Evolutionary conservation across 2,329 filamentous ascomycete species (phyloP).

Genomic region (Alternaria brassicae): DNA sequence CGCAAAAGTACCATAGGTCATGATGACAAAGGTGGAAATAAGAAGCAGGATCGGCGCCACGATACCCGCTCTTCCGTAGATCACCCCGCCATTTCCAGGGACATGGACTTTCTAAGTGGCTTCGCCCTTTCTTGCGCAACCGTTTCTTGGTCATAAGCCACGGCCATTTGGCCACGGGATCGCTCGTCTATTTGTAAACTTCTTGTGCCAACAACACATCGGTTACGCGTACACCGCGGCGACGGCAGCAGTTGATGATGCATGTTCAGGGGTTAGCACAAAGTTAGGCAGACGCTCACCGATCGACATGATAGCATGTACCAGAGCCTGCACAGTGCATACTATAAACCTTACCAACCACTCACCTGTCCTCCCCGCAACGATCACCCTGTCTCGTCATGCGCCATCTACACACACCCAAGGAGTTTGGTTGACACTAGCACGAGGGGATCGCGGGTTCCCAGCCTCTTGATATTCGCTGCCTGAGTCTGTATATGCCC

Average conservation of each 20-base stretch:
- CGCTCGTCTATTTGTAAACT: neutral
- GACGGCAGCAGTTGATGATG: neutral
- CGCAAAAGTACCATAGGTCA: neutral
- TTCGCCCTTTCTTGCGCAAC: neutral
- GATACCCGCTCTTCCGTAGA: constrained; percentile 7
- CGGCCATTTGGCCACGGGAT: neutral
- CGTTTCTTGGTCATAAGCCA: neutral
- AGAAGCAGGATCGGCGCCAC: constrained; percentile 22
- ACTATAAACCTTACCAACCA: constrained; percentile 8
- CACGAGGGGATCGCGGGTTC: neutral
- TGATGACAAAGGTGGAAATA: constrained; percentile 12
- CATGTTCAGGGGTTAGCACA: neutral
- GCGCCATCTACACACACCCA: constrained; percentile 7
- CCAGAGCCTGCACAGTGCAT: constrained; percentile 8
- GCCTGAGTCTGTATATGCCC: neutral
- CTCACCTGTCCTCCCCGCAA: neutral
- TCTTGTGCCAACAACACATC: neutral
- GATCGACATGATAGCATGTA: constrained; percentile 15
- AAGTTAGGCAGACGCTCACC: constrained; percentile 1
- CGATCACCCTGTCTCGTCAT: constrained; percentile 11
- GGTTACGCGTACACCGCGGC: neutral
- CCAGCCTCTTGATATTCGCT: neutral
- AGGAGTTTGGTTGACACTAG: neutral
- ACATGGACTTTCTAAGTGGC: constrained; percentile 3
- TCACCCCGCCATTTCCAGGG: constrained; percentile 13